A percentile compares a stretch with the other conserved stretches of the same genome.
Conservation (phyloP, 139 green algal species). For the Zygnema circumcarinatum region DNA sequence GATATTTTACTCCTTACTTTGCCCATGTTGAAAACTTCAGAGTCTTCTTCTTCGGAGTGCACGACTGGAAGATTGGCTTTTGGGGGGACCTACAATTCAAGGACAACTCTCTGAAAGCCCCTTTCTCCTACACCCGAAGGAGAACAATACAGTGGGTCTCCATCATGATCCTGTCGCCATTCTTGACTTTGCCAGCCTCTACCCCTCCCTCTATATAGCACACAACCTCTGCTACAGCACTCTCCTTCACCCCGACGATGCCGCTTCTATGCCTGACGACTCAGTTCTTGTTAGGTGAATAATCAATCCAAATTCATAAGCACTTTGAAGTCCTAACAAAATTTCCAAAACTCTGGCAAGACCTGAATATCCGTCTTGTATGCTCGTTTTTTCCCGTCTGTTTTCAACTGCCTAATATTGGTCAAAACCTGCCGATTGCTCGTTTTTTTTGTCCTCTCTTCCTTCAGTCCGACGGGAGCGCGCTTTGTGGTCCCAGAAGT, state of each 20-base stretch:
- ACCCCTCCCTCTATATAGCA: slow-evolving; percentile 56
- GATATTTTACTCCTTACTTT: too few relatives aligned
- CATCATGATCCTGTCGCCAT: slow-evolving; percentile 46
- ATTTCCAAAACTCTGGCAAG: too few relatives aligned
- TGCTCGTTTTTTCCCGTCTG: too few relatives aligned
- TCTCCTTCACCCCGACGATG: slow-evolving; percentile 52
- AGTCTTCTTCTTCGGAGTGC: slow-evolving; percentile 45
- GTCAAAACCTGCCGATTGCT: too few relatives aligned
- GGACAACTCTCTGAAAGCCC: slow-evolving; percentile 50
- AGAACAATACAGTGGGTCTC: slow-evolving; percentile 48
- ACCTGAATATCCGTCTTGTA: too few relatives aligned
- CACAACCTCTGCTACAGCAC: slow-evolving; percentile 63
- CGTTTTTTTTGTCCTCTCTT: too few relatives aligned
- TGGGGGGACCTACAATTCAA: slow-evolving; percentile 26
- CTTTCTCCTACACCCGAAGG: slow-evolving; percentile 59
- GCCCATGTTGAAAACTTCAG: too few relatives aligned
- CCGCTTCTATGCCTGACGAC: neutral
- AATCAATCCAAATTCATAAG: too few relatives aligned
- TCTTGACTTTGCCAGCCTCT: slow-evolving; percentile 59
- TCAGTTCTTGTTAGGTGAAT: slow-evolving; percentile 26
- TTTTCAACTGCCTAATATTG: too few relatives aligned
- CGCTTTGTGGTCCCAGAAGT: slow-evolving; percentile 38
- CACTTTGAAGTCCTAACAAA: too few relatives aligned
- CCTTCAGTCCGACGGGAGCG: slow-evolving; percentile 47
- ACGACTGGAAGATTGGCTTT: slow-evolving; percentile 26